Conservation (phyloP, 257 asterid genomes). For the Solanum virginianum region DNA sequence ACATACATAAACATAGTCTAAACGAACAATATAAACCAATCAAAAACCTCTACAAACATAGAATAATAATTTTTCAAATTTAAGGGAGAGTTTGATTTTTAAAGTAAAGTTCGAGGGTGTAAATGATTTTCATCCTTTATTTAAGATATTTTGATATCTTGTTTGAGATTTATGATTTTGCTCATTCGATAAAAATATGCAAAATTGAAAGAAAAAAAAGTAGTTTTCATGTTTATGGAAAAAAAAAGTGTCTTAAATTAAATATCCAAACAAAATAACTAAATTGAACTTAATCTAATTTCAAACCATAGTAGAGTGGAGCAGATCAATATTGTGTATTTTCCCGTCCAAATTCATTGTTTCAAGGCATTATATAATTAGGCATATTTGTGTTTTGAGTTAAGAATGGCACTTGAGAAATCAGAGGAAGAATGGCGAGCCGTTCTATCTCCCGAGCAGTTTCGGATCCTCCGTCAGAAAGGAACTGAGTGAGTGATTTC, state of each 20-base stretch:
- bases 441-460: slow-evolving; percentile 55
- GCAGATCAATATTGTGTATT: neutral
- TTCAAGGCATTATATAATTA: neutral
- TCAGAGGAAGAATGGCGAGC: slow-evolving; percentile 79
- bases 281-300: neutral
- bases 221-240: too few species aligned
- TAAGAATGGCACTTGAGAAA: slow-evolving; percentile 25
- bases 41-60: too few species aligned
- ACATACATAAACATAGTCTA: too few species aligned
- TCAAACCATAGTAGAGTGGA: neutral
- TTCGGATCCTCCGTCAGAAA: slow-evolving; percentile 56
- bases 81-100: too few species aligned
- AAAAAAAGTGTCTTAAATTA: neutral
- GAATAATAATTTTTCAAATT: too few species aligned
- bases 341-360: slow-evolving; percentile 24
- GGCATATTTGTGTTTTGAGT: neutral
- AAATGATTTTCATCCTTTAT: too few species aligned
- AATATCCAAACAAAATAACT: neutral
- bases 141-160: too few species aligned
- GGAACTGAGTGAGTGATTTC: slow-evolving; percentile 63
- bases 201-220: neutral
- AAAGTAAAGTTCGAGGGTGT: too few species aligned
- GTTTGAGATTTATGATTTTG: too few species aligned
- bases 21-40: too few species aligned
- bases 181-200: too few species aligned